Evolutionary conservation across 139 green algal species (phyloP).

Genomic region (Tetraselmis chui): DNA sequence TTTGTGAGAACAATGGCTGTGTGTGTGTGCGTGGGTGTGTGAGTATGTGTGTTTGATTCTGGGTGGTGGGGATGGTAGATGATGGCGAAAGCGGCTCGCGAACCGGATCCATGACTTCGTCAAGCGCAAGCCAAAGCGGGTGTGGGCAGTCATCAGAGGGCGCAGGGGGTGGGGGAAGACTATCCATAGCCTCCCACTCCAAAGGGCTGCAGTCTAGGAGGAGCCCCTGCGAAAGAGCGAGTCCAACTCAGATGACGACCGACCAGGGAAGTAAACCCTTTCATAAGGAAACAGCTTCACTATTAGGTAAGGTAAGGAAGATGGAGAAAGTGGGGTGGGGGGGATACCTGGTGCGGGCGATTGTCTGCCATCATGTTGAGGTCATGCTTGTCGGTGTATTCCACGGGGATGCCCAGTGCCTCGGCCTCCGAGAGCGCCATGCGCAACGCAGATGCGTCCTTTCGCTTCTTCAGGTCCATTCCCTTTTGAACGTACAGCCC

Average conservation of each 20-base stretch:
- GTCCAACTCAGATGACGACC: background rate
- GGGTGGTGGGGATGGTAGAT: background rate
- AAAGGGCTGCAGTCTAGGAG: constrained; percentile 70
- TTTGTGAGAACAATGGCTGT: too few species aligned
- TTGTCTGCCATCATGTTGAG: constrained; percentile 82
- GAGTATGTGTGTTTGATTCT: too few species aligned
- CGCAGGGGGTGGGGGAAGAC: constrained; percentile 33
- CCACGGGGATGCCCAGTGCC: constrained; percentile 25
- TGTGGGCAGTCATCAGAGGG: constrained; percentile 15
- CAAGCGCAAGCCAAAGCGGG: constrained; percentile 72
- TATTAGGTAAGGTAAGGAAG: too few species aligned
- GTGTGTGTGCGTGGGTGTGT: too few species aligned
- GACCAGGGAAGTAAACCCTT: constrained; percentile 20
- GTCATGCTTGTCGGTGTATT: constrained; percentile 61
- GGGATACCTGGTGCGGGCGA: constrained; percentile 59
- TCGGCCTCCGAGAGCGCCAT: constrained; percentile 21
- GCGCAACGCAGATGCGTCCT: constrained; percentile 36
- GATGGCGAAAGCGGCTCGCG: constrained; percentile 4
- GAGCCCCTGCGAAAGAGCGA: constrained; percentile 37
- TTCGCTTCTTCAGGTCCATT: constrained; percentile 44
- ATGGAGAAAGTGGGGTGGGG: too few species aligned
- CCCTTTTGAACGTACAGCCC: constrained; percentile 43
- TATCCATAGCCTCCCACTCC: constrained; percentile 47
- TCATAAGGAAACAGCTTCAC: background rate
- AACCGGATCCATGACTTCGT: constrained; percentile 81